Percentiles rank a stretch among this genome's conserved stretches.
Evolutionary conservation across 148 eudicot species (phyloP).

Genomic region (Rhododendron ovatum): DNA sequence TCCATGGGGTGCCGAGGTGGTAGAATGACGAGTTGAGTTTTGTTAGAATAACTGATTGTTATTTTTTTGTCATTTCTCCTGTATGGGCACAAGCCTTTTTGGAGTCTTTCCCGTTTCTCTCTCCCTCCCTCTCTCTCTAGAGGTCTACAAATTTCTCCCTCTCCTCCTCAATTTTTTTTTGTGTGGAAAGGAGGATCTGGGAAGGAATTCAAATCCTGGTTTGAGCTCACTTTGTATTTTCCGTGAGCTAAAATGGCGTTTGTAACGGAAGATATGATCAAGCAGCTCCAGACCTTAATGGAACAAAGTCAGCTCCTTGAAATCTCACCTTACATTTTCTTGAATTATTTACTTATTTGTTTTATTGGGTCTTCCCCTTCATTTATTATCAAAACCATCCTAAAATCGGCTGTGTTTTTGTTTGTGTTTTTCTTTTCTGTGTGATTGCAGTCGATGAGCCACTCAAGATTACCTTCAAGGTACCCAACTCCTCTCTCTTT

Average conservation of each 20-base stretch:
- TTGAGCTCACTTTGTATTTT: not conserved
- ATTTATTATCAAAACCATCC: slow-evolving; percentile 1
- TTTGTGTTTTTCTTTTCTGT: not conserved
- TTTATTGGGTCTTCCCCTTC: not conserved
- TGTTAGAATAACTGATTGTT: not conserved
- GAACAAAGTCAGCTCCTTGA: slow-evolving; percentile 39
- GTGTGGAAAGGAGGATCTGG: not conserved
- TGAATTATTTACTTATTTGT: not conserved
- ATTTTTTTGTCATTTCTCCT: not conserved
- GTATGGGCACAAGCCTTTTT: not conserved
- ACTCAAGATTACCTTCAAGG: slow-evolving; percentile 63
- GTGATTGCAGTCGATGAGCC: slow-evolving; percentile 63
- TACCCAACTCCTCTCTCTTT: slow-evolving; percentile 13
- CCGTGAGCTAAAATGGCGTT: slow-evolving; percentile 29
- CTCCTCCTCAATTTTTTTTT: not conserved
- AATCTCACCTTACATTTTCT: slow-evolving; percentile 6
- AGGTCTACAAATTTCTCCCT: not conserved
- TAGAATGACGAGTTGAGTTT: too few relatives aligned
- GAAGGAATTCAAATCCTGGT: not conserved
- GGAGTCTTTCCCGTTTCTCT: not conserved
- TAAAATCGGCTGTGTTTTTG: not conserved
- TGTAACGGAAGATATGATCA: slow-evolving; percentile 56
- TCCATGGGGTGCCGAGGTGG: not conserved
- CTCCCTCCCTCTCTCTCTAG: not conserved
- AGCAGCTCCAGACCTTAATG: slow-evolving; percentile 59